A percentile compares a stretch with the other conserved stretches of the same genome.
These are phyloP conservation scores for Primulina tabacum DNA, from an alignment of 257 asterid genomes.

Conservation along the genomic window DNA sequence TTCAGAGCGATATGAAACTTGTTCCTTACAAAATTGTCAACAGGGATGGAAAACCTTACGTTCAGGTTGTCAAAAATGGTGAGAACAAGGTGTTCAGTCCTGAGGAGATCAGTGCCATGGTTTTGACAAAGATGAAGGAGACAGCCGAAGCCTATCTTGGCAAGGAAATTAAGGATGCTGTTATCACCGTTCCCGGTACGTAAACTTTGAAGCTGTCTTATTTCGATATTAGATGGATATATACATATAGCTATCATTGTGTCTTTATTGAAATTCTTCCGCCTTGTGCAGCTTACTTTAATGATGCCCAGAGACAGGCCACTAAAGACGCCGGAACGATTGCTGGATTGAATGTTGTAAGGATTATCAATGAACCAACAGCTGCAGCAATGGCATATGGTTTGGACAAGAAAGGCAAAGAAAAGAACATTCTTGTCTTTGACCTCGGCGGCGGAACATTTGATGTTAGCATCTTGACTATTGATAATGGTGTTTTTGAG, in stretches of 20 bases:
- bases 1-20: conserved; percentile 71
- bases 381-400: background rate
- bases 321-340: background rate
- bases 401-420: background rate
- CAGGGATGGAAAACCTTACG: conserved; percentile 75
- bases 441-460: background rate
- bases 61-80: conserved; percentile 68
- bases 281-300: background rate
- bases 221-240: too few relatives aligned
- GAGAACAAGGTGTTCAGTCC: conserved; percentile 81
- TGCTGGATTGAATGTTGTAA: background rate
- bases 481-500: background rate
- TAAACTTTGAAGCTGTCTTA: background rate
- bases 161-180: conserved; percentile 75
- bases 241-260: too few relatives aligned
- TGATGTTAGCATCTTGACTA: background rate
- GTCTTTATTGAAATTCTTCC: background rate
- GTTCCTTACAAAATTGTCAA: conserved; percentile 73
- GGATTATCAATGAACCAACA: background rate
- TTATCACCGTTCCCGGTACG: conserved; percentile 78
- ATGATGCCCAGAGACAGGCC: background rate
- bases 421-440: background rate
- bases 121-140: conserved; percentile 79
- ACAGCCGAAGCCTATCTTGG: conserved; percentile 89
- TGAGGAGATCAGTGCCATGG: conserved; percentile 81